phyloP scores from a whole-genome alignment of 2,329 filamentous ascomycete species.

The Talaromyces islandicus region DNA sequence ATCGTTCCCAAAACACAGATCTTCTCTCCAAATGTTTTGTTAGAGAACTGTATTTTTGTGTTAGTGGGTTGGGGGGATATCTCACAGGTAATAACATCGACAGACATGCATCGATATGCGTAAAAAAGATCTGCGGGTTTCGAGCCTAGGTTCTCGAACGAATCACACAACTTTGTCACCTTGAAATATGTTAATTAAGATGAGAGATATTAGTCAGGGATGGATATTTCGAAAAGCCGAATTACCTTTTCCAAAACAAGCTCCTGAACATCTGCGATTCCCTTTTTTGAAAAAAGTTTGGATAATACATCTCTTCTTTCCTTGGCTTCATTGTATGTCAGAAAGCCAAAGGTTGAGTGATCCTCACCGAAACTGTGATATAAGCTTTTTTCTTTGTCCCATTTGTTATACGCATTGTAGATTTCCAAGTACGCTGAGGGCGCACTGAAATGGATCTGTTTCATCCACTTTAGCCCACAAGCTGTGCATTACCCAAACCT shows the following conservation, averaged over 20 bases:
- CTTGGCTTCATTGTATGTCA: constrained; percentile 17
- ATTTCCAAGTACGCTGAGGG: constrained; percentile 17
- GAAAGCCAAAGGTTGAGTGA: constrained; percentile 12
- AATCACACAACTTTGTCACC: constrained; percentile 11
- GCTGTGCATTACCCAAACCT: not conserved
- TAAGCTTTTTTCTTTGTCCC: constrained; percentile 17
- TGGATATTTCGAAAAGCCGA: not conserved
- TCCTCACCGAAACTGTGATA: constrained; percentile 20
- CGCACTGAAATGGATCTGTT: constrained; percentile 16
- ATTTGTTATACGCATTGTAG: constrained; percentile 15
- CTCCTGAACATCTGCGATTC: constrained; percentile 13
- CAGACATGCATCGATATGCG: constrained; percentile 17
- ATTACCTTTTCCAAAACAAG: constrained; percentile 16
- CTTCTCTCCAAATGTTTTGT: not conserved
- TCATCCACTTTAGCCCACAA: not conserved
- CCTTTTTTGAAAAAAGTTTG: constrained; percentile 15
- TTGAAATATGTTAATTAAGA: not conserved
- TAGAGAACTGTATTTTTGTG: not conserved
- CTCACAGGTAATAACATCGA: constrained; percentile 17
- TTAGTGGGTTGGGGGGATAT: not conserved
- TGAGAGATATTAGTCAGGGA: not conserved
- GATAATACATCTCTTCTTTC: constrained; percentile 14
- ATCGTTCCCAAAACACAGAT: constrained; percentile 18
- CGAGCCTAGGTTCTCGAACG: constrained; percentile 11
- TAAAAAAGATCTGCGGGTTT: constrained; percentile 14